phyloP scores from a whole-genome alignment of 2,329 filamentous ascomycete genomes.

The Xylariales sp. region DNA sequence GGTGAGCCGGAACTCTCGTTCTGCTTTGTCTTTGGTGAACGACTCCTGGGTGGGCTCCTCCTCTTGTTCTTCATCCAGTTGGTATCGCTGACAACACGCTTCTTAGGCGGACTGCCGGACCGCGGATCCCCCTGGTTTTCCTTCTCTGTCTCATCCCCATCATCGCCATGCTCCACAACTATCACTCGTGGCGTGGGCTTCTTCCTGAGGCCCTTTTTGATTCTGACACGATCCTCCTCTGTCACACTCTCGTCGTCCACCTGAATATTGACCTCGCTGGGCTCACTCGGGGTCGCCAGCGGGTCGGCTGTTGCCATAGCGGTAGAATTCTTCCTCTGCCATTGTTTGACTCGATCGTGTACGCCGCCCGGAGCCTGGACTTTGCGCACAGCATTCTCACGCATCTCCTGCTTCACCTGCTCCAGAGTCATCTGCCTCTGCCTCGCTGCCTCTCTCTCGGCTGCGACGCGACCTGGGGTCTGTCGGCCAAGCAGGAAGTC shows the following conservation, averaged over 20 bases:
- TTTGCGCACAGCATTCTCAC: slow-evolving; percentile 52
- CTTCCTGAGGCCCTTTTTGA: slow-evolving; percentile 45
- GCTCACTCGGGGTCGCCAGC: slow-evolving; percentile 49
- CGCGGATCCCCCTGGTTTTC: slow-evolving; percentile 33
- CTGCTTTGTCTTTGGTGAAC: slow-evolving; percentile 31
- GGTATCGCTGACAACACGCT: slow-evolving; percentile 87
- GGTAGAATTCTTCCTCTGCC: slow-evolving; percentile 74
- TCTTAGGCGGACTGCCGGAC: slow-evolving; percentile 67
- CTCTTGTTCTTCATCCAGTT: slow-evolving; percentile 71
- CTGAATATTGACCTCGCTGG: slow-evolving; percentile 57
- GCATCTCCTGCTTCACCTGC: slow-evolving; percentile 55
- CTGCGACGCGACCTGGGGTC: slow-evolving; percentile 48
- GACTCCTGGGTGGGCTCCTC: slow-evolving; percentile 40
- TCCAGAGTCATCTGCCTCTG: slow-evolving; percentile 55
- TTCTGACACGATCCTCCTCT: slow-evolving; percentile 55
- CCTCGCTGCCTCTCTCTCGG: slow-evolving; percentile 33
- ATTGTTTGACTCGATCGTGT: slow-evolving; percentile 72
- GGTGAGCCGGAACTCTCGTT: slow-evolving; percentile 31
- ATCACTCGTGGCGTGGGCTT: slow-evolving; percentile 31
- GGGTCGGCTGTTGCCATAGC: slow-evolving; percentile 52
- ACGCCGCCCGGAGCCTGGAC: slow-evolving; percentile 64
- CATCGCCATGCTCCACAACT: slow-evolving; percentile 23
- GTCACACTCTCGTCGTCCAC: slow-evolving; percentile 58
- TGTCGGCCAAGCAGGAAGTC: slow-evolving; percentile 28
- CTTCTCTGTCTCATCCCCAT: slow-evolving; percentile 23